Percentiles rank a stretch among this genome's conserved stretches.
Conservation (phyloP, 805 yeast genomes). For the Naumovozyma castellii region DNA sequence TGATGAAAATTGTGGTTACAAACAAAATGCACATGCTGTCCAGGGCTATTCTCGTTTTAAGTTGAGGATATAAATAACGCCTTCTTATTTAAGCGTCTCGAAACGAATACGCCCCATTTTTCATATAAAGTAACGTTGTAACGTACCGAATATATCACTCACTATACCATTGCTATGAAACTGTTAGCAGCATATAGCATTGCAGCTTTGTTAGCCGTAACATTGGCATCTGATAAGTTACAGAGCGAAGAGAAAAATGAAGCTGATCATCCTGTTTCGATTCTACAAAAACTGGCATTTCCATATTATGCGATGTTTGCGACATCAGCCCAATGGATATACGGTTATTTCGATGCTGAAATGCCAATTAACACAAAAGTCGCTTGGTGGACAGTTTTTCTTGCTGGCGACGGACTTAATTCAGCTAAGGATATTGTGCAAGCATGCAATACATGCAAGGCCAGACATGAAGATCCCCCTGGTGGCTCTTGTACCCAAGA, state of each 20-base stretch:
- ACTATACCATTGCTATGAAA: background rate
- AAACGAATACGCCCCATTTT: background rate
- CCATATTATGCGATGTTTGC: slow-evolving; percentile 1
- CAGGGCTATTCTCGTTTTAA: background rate
- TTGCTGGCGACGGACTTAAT: slow-evolving; percentile 1
- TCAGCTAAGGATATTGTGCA: background rate
- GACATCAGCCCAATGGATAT: background rate
- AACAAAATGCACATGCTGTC: no score
- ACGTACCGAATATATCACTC: background rate
- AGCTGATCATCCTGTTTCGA: background rate
- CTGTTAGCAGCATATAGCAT: background rate
- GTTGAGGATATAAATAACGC: background rate
- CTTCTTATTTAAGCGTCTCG: background rate
- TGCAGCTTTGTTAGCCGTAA: background rate
- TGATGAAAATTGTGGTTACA: no score
- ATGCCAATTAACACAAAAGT: slow-evolving; percentile 1
- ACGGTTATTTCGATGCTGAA: background rate
- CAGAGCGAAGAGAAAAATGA: background rate
- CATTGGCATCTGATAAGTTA: background rate
- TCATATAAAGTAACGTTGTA: background rate
- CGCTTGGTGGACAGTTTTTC: slow-evolving; percentile 3
- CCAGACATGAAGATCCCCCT: background rate
- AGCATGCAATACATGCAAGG: background rate
- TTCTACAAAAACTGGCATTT: background rate
- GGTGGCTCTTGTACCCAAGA: background rate